Conservation (phyloP, 1,284 basidiomycete genomes). For the Jaminaea rosea region DNA sequence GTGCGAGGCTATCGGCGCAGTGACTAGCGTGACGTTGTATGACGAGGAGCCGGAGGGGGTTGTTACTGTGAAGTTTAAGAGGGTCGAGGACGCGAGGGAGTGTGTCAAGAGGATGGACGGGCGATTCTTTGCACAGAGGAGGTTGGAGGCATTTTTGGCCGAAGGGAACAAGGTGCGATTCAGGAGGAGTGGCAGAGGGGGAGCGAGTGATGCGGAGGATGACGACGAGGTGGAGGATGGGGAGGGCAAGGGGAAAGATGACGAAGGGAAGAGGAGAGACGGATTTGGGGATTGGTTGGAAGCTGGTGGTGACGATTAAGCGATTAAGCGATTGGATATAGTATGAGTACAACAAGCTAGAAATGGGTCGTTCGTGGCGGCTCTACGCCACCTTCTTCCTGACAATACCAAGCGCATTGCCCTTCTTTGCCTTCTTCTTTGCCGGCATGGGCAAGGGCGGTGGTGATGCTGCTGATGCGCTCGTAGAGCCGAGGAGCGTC, state of each 20-base stretch:
- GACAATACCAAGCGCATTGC: conserved; percentile 43
- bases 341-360: too few species aligned
- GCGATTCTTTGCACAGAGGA: conserved; percentile 77
- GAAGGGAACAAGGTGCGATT: conserved; percentile 67
- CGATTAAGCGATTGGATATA: too few species aligned
- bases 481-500: conserved; percentile 9
- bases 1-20: conserved; percentile 79
- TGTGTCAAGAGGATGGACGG: conserved; percentile 89
- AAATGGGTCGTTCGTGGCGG: too few species aligned
- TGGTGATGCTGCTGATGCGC: neutral
- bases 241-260: conserved; percentile 7
- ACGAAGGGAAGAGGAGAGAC: conserved; percentile 8
- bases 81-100: conserved; percentile 73
- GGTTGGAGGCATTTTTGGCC: conserved; percentile 71
- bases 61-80: conserved; percentile 92
- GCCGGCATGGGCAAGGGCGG: conserved; percentile 1
- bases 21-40: conserved; percentile 91
- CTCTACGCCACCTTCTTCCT: conserved; percentile 33
- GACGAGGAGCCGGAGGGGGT: conserved; percentile 90
- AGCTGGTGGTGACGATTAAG: neutral
- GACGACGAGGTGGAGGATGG: conserved; percentile 15
- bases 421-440: conserved; percentile 38
- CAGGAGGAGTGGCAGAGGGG: conserved; percentile 50
- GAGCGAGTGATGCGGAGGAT: conserved; percentile 52
- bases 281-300: conserved; percentile 32